Conservation (phyloP, 306 rosid species). For the Vigna mungo region DNA sequence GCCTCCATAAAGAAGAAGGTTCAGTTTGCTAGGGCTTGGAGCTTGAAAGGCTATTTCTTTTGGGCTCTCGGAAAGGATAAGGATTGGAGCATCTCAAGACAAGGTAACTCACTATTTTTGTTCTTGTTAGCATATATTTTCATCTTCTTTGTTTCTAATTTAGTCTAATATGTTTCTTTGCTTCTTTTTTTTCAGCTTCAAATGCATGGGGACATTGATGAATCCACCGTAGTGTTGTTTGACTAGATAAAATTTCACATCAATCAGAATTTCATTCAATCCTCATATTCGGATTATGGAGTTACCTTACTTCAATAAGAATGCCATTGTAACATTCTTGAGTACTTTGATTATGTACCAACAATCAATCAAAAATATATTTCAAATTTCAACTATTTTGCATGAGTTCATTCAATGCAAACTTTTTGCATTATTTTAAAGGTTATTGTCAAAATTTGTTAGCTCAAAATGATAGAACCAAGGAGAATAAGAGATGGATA, state of each 20-base stretch:
- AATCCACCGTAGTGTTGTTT: neutral
- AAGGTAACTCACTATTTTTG: conserved; percentile 46
- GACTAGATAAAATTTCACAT: neutral
- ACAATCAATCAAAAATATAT: neutral
- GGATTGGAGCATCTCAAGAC: conserved; percentile 64
- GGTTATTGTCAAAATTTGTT: too few relatives aligned
- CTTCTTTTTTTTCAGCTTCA: conserved; percentile 63
- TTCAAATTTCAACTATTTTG: neutral
- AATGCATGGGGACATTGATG: conserved; percentile 52
- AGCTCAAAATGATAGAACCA: too few relatives aligned
- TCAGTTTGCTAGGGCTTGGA: conserved; percentile 51
- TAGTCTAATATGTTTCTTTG: neutral
- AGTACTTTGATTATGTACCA: neutral
- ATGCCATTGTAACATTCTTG: neutral
- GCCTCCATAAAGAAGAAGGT: conserved; percentile 56
- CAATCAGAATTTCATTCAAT: neutral
- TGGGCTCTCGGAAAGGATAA: conserved; percentile 84
- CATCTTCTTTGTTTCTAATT: too few relatives aligned
- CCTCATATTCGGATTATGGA: neutral
- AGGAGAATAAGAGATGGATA: too few relatives aligned
- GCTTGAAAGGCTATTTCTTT: conserved; percentile 81
- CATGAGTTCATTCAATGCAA: neutral
- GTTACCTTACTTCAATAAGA: neutral
- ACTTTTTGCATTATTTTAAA: too few relatives aligned
- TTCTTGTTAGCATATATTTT: too few relatives aligned